These are phyloP conservation scores for Thelonectria blattea DNA, from an alignment of 2,329 filamentous ascomycete species.

Conservation along the genomic window DNA sequence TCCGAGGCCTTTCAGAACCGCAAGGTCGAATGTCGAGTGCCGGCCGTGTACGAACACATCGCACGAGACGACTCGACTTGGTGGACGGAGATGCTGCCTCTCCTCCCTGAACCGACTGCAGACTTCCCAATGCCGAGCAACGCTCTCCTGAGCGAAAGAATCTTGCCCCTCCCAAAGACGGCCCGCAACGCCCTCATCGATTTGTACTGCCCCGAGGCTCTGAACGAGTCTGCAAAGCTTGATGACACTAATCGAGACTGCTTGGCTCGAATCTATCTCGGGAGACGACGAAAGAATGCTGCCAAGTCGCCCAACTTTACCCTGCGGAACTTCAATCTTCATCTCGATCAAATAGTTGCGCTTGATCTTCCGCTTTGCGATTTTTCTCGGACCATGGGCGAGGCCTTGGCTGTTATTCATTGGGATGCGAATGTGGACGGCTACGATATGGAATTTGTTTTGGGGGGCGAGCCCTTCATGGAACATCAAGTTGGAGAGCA, in stretches of 20 bases:
- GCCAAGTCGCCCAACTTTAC: constrained; percentile 26
- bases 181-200: constrained; percentile 31
- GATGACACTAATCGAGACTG: constrained; percentile 29
- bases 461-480: constrained; percentile 19
- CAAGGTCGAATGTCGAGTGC: background rate
- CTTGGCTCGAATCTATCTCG: constrained; percentile 28
- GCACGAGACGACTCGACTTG: background rate
- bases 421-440: constrained; percentile 31
- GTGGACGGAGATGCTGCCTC: constrained; percentile 7
- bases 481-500: background rate
- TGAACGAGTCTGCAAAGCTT: background rate
- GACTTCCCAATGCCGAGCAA: constrained; percentile 29
- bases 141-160: constrained; percentile 32
- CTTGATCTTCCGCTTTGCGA: constrained; percentile 16
- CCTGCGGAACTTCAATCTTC: constrained; percentile 32
- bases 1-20: constrained; percentile 20
- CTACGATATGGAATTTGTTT: constrained; percentile 33
- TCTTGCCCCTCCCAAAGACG: constrained; percentile 32
- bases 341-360: constrained; percentile 30
- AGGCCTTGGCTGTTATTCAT: constrained; percentile 34
- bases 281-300: constrained; percentile 12
- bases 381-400: constrained; percentile 26
- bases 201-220: constrained; percentile 20
- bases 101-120: background rate
- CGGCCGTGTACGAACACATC: background rate